Base-by-base conservation (phyloP, 2,329 filamentous ascomycete genomes). In the Colletotrichum tropicicola region DNA sequence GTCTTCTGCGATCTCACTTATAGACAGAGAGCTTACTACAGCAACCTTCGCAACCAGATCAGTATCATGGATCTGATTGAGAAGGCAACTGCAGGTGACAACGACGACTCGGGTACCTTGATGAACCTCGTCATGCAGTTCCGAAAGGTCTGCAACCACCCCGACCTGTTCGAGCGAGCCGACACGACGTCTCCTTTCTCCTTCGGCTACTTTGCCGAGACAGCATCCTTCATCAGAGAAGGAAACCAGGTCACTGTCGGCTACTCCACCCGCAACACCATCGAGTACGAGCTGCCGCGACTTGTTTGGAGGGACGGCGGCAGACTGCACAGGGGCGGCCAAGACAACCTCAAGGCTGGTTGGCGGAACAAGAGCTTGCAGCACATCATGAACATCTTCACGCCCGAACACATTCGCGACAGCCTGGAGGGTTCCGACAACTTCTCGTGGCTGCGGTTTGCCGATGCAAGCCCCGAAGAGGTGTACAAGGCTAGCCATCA, bases 111-210 rank as follows among this genome's bases (percentile, higher is more conserved):
- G 35, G 94, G 95, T 41, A 98, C 95, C 1, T 81, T 99, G 73
- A 98, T 99, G 96, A 99, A 99, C 78, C 84, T 99, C 69, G 96
- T 99, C 68, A 99, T 99, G 96, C 96, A 99, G 80, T 99, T 99
- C 87, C 89, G 96, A 72, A 99, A 99, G 81, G 96, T 99, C 61
- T 99, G 96, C 82, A 99, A 99, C 74, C 96, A 99, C 75, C 96
- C 96, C 0, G 96, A 99, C 79, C 80, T 99, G 32, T 99, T 99
- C 71, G 94, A 99, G 78, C 91, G 96, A 47, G 94, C 95, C 9
- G 95, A 98, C 66, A 97, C 93, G 8, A 91, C 88, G 23, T 97
- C 94, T 8, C 93, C 96, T 0, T 91, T 95, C 72, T 91, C 93
- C 1, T 89, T 91, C 71, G 89, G 90, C n/a, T 88, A 91, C 75